A percentile compares a stretch with the other conserved stretches of the same genome.
Conservation (phyloP, 164 flowering plant species). For the Warburgia ugandensis region DNA sequence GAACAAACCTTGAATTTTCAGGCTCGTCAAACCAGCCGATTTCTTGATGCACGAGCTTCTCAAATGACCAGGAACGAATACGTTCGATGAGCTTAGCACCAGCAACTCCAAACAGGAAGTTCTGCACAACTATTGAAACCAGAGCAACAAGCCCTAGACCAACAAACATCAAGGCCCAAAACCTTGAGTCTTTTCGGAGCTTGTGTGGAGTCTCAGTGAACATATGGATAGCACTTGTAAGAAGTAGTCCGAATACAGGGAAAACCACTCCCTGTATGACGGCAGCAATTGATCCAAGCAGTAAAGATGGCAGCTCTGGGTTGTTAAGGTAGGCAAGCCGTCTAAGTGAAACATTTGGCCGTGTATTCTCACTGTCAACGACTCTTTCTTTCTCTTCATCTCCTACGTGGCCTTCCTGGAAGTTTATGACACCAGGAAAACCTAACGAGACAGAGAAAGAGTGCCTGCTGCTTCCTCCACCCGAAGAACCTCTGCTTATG, state of each 20-base stretch:
- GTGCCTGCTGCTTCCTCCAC: slow-evolving; percentile 9
- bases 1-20: slow-evolving; percentile 45
- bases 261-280: slow-evolving; percentile 35
- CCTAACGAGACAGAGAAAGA: slow-evolving; percentile 20
- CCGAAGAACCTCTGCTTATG: slow-evolving; percentile 32
- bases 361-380: slow-evolving; percentile 9
- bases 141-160: slow-evolving; percentile 23
- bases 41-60: slow-evolving; percentile 54
- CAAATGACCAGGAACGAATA: slow-evolving; percentile 47
- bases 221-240: slow-evolving; percentile 40
- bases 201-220: slow-evolving; percentile 38
- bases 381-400: slow-evolving; percentile 2
- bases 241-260: slow-evolving; percentile 49
- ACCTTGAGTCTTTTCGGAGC: slow-evolving; percentile 36
- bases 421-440: slow-evolving; percentile 16
- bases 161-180: slow-evolving; percentile 41
- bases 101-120: slow-evolving; percentile 55
- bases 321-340: slow-evolving; percentile 51
- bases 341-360: slow-evolving; percentile 22
- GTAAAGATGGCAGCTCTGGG: slow-evolving; percentile 45
- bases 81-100: slow-evolving; percentile 52
- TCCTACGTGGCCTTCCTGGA: slow-evolving; percentile 14
- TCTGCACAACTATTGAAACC: slow-evolving; percentile 32
- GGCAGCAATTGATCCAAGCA: slow-evolving; percentile 49
- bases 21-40: slow-evolving; percentile 73